Evolutionary conservation across 495 filamentous ascomycete genomes (phyloP), one percentile per base, ranked within the genome.

Genomic region (Penicillium malachiteum): DNA sequence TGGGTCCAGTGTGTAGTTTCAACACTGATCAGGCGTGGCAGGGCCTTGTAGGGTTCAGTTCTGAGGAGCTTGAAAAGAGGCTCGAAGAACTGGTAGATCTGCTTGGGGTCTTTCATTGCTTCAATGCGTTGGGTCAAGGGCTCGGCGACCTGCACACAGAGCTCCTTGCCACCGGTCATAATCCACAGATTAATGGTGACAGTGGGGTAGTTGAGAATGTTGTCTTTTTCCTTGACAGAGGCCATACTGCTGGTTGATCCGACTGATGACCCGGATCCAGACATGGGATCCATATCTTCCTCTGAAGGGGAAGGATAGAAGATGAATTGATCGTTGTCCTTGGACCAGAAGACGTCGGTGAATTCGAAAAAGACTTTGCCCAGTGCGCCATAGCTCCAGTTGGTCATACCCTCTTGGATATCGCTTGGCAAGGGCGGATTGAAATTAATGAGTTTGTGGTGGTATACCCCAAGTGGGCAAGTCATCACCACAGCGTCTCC

Each of bases 341-440:
- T 65, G 2, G 59, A 50, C 62, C 62, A 65, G 50, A 65, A 65
- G 18, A 62, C 50, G 14, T 65, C 62, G 47, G 31, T 50, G n/a
- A 65, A 65, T 44, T 65, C 62, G n/a, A 65, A 65, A 17, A 65
- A 65, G 8, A 65, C 53, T 38, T 65, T 65, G 50, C 62, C 62
- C 50, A 65, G 43, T 6, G 62, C 62, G 32, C 59, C 62, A 53
- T 62, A 65, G 56, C 62, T 65, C 43, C 48, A 57, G 12, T 33
- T 47, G 30, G 59, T 50, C 45, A 65, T 59, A 7, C 55, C 62
- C 45, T 56, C 47, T 47, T 65, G 59, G 56, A 65, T 65, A 14
- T 65, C 62, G 47, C 57, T 52, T 56, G 62, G 62, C 50, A 65
- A 52, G 38, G 62, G 62, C 41, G 62, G 62, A 46, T 53, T 56